Evolutionary conservation across 176 grass and related monocot species (phyloP), one percentile per base, ranked within the genome.

Genomic region (Aegilops longissima): DNA sequence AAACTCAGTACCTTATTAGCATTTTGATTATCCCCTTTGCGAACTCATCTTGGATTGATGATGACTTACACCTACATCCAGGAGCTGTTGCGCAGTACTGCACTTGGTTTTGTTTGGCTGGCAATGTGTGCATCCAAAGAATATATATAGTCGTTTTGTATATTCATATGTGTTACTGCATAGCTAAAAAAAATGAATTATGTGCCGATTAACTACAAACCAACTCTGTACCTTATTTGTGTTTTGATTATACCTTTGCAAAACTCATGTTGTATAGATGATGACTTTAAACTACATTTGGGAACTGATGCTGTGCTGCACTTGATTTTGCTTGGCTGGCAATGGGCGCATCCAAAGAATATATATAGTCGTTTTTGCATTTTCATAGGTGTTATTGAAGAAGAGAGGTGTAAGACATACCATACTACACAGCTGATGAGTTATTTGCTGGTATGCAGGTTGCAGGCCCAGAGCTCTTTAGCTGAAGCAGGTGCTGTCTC

Each of bases 381-480:
- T 58, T 34, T 90, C 23, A 45, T 64, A 45, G 21, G 45, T 51
- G 4, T 47, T 76, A 31, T 63, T 25, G 30, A 38, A 40, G 36
- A 61, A 77, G 61, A 24, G 21, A 77, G 70, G 12, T 61, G 3
- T 13, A 77, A 66, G 18, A 42, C 23, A 20, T 21, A 49, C 31
- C 61, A 77, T 36, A 42, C 21, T 45, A 23, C 14, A 35, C 16
- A 35, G 58, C 24, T 83, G 73, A 42, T 82, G 38, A 62, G 2
- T 6, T 56, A 18, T 11, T 23, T 77, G 9, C 5, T 68, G 17
- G 42, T 76, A 69, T 76, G 35, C 56, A 97, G 95, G 82, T 85
- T 98, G 84, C 95, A 98, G 89, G 95, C 95, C 36, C 95, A 98
- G 84, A 95, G 93, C 61, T 79, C 72, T 56, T 84, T 93, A 75